Base-by-base conservation (phyloP, 2,329 filamentous ascomycete genomes). In the Blastomyces percursus region DNA sequence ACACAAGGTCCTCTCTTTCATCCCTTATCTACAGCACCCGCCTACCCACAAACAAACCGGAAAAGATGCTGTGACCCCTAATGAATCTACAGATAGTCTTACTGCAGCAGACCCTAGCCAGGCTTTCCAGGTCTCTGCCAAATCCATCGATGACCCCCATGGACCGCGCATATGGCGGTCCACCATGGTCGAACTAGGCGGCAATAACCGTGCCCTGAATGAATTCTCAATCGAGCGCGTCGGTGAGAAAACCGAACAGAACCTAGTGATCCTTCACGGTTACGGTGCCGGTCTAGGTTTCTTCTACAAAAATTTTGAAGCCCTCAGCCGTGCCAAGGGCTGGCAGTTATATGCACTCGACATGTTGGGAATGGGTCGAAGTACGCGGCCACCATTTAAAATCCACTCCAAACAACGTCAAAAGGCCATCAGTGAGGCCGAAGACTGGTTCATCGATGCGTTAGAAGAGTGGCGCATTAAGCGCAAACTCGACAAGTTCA, bases 241-340 rank as follows among this genome's bases (percentile, higher is more conserved):
- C 0, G 90, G 86, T 44, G 92, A 96, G 72, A 76, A 86, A 4
- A 84, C 85, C 0, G 87, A 95, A 56, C 87, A 97, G 71, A 94
- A 90, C 52, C 80, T 99, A 19, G 93, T 99, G 54, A 96, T 99
- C 85, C 79, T 99, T 4, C 94, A 99, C 73, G 94, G 94, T 65
- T 99, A 99, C 74, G 94, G 94, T 56, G 94, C 94, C 1, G 94
- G 94, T 0, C 82, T 99, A 0, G 94, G 93, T 27, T 97, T 99
- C 77, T 99, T 96, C 81, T 99, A 96, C 81, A 93, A 94, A 77
- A 99, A 99, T 73, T 96, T 96, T 64, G 94, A 99, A 75, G 86
- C 87, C 6, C 78, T 99, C 42, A 92, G 88, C 55, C 86, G 92
- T 21, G 78, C 86, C 0, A 80, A 82, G 35, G 91, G 92, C 35